These are phyloP conservation scores for Clausena lansium DNA, from an alignment of 345 rosid genomes.

Conservation along the genomic window DNA sequence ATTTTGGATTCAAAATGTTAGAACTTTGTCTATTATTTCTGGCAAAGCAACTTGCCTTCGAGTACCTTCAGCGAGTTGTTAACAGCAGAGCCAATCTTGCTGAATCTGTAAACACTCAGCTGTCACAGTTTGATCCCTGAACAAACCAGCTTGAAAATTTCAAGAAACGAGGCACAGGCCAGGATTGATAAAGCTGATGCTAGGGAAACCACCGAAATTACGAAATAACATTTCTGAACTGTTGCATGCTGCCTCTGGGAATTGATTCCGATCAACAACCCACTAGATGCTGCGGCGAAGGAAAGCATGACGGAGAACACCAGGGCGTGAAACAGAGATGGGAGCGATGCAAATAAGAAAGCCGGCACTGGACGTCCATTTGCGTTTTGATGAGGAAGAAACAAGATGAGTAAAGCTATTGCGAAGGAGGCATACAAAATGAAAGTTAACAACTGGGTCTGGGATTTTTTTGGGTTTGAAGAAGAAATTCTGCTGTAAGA, in stretches of 20 bases:
- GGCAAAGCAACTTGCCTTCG: too few species aligned
- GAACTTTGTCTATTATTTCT: too few species aligned
- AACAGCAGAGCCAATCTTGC: too few species aligned
- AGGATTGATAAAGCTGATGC: not conserved
- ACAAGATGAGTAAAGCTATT: not conserved
- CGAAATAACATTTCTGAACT: not conserved
- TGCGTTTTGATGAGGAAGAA: not conserved
- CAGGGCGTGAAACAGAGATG: not conserved
- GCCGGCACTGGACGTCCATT: not conserved
- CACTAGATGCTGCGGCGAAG: not conserved
- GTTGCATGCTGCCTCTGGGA: not conserved
- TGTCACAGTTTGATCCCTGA: too few species aligned
- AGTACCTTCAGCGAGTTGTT: too few species aligned
- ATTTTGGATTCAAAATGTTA: too few species aligned
- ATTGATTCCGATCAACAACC: not conserved
- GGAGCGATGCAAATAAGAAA: not conserved
- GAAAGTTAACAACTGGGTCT: not conserved
- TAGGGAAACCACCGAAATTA: not conserved
- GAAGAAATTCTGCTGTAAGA: too few species aligned
- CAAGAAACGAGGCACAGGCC: not conserved
- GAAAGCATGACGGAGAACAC: not conserved
- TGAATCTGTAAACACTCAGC: too few species aligned
- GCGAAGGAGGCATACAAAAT: not conserved
- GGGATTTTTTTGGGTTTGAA: not conserved
- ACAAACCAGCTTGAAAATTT: too few species aligned